Conservation (phyloP, 129 eudicot species). For the Escallonia rubra region DNA sequence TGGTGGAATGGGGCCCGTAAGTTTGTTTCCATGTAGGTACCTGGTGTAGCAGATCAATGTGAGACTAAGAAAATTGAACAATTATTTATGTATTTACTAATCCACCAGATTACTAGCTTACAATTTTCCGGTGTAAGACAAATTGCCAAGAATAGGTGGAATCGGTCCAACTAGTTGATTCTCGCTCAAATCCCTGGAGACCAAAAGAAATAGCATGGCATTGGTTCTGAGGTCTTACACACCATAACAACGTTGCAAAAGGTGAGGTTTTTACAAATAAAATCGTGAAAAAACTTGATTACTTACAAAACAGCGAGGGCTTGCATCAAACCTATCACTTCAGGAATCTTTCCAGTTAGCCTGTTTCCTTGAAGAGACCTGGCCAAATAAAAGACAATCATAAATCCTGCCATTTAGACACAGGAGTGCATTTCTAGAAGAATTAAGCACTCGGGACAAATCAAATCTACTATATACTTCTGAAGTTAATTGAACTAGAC, state of each 20-base stretch:
- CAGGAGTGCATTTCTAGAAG: too few species aligned
- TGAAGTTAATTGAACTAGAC: neutral
- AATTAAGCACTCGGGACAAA: neutral
- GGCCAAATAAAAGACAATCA: constrained; percentile 1
- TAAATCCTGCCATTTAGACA: neutral
- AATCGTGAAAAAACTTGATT: neutral
- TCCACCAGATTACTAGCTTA: constrained; percentile 19
- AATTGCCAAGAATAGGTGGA: constrained; percentile 83
- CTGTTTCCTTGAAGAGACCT: constrained; percentile 84
- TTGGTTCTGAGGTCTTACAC: neutral
- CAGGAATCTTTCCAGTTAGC: constrained; percentile 76
- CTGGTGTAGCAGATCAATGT: constrained; percentile 21
- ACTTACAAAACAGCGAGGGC: constrained; percentile 89
- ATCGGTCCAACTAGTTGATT: constrained; percentile 80
- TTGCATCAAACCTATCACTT: constrained; percentile 88
- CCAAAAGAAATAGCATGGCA: neutral
- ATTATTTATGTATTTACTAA: too few species aligned
- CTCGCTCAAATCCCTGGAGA: constrained; percentile 75
- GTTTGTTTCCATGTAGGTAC: constrained; percentile 86
- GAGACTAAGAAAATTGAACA: neutral
- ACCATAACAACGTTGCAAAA: neutral
- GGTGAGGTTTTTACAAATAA: neutral
- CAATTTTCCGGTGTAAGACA: constrained; percentile 89
- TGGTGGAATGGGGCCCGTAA: constrained; percentile 75
- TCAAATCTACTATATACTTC: neutral